Evolutionary conservation across 768 basidiomycete species (phyloP), one percentile per base, ranked within the genome.

Genomic region (Gyrodon lividus): DNA sequence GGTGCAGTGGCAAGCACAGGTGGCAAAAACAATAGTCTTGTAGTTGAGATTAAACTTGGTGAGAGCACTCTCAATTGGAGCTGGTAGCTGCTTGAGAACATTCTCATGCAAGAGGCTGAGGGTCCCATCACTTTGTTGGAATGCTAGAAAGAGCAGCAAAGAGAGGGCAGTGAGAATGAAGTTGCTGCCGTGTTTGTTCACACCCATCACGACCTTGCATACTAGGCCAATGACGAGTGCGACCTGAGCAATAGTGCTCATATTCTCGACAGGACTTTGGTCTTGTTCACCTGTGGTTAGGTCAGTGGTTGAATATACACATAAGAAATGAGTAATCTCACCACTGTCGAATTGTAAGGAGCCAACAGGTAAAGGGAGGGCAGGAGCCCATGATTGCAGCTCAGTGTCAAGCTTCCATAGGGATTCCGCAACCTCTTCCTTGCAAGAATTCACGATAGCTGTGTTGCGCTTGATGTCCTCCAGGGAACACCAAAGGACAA

Each of bases 151-250:
- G 4, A 55, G 50, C 3, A 55, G 6, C 1, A 51, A 13, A 4
- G 40, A 55, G 0, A 69, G 40, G 1, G 54, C 35, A 3, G n/a
- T 16, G 6, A 69, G 35, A 13, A 69, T 52, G 48, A 66, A 63
- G 20, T 65, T 49, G 10, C 50, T 41, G 0, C 40, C 51, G 8
- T 10, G 3, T 1, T 6, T 26, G 12, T 60, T 44, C 16, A 67
- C 39, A 0, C 57, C 55, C 45, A 63, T 53, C 13, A 69, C 22
- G 10, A 59, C 17, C 0, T 2, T 50, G 26, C 51, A 52, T 5
- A 53, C 19, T 0, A 52, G 10, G 6, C 26, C 35, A 6, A 56
- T 42, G 0, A 52, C 3, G 7, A 52, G 13, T 1, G 48, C 22
- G 1, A 56, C 46, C 17, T 56, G 47, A 16, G 55, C 22, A 5